Conservation (phyloP, 2,329 filamentous ascomycete genomes). For the Monosporascus cannonballus region DNA sequence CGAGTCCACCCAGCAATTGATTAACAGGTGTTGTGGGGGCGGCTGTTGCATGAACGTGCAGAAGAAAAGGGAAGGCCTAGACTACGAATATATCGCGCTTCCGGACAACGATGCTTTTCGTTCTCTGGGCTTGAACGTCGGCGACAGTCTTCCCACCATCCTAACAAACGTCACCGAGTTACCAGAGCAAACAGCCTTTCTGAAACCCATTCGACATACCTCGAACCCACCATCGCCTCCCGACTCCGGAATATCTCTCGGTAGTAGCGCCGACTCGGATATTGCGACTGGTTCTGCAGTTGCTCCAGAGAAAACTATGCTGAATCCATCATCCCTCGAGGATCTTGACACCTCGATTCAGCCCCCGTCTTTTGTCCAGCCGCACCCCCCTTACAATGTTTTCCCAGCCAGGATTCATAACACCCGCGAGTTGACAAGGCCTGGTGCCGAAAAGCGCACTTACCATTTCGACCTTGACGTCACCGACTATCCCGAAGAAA, state of each 20-base stretch:
- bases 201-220: slow-evolving; percentile 50
- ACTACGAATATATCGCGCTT: slow-evolving; percentile 47
- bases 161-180: slow-evolving; percentile 67
- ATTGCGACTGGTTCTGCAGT: slow-evolving; percentile 25
- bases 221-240: slow-evolving; percentile 35
- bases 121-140: slow-evolving; percentile 70
- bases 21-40: slow-evolving; percentile 58
- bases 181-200: slow-evolving; percentile 68
- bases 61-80: slow-evolving; percentile 36
- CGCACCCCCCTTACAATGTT: slow-evolving; percentile 88
- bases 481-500: slow-evolving; percentile 85
- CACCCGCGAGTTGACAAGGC: slow-evolving; percentile 78
- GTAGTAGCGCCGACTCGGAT: slow-evolving; percentile 31
- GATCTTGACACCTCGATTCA: slow-evolving; percentile 55
- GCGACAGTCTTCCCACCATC: slow-evolving; percentile 61
- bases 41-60: slow-evolving; percentile 53
- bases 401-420: slow-evolving; percentile 83
- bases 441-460: slow-evolving; percentile 90
- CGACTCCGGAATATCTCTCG: slow-evolving; percentile 43
- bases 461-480: slow-evolving; percentile 97
- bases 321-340: slow-evolving; percentile 30
- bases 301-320: slow-evolving; percentile 12
- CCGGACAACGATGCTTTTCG: slow-evolving; percentile 84
- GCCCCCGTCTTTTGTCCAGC: slow-evolving; percentile 85
- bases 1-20: slow-evolving; percentile 55